phyloP scores from a whole-genome alignment of 345 rosid genomes.

The Citrus medica region DNA sequence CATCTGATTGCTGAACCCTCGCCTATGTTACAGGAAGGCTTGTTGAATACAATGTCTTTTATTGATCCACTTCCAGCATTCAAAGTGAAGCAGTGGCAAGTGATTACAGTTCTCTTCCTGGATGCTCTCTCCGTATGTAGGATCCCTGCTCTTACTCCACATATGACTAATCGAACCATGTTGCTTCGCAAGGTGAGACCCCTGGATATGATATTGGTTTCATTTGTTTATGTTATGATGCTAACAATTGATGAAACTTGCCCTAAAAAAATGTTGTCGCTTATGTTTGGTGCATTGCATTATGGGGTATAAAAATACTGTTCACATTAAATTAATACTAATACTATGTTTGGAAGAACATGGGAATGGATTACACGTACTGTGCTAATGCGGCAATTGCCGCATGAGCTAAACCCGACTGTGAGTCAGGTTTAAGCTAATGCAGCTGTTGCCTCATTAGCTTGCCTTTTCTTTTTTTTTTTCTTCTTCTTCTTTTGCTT shows the following conservation, averaged over 20 bases:
- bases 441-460: too few relatives aligned
- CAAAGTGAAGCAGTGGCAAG: conserved; percentile 73
- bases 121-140: conserved; percentile 76
- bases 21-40: conserved; percentile 41
- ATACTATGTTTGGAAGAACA: too few relatives aligned
- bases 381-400: too few relatives aligned
- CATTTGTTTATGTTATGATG: background rate
- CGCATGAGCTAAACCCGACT: too few relatives aligned
- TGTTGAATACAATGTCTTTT: conserved; percentile 87
- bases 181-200: conserved; percentile 50
- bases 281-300: background rate
- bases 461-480: too few relatives aligned
- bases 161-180: conserved; percentile 42
- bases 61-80: conserved; percentile 66
- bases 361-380: too few relatives aligned
- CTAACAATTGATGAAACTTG: background rate
- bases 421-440: too few relatives aligned
- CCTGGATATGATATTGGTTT: background rate
- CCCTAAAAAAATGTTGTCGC: background rate
- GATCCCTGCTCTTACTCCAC: conserved; percentile 56
- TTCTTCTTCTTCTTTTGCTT: too few relatives aligned
- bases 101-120: conserved; percentile 62
- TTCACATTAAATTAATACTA: too few relatives aligned
- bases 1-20: background rate
- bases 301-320: too few relatives aligned